phyloP scores from a whole-genome alignment of 768 basidiomycete genomes.

The Daedalea quercina region DNA sequence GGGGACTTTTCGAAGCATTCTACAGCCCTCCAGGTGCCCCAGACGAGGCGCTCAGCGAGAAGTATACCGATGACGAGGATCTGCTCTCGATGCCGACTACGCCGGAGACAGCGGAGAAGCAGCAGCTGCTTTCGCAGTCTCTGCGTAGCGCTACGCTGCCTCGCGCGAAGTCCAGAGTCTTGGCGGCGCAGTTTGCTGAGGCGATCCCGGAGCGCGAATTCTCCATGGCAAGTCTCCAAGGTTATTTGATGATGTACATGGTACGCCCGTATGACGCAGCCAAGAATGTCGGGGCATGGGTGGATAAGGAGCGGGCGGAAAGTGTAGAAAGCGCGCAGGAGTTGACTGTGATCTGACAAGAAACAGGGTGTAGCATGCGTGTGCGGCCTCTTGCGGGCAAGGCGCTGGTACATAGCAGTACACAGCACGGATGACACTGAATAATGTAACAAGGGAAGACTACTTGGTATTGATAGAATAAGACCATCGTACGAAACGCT shows the following conservation, averaged over 20 bases:
- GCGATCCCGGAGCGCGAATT: constrained; percentile 32
- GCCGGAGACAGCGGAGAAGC: neutral
- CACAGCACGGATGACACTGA: too few relatives aligned
- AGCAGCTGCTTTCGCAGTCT: neutral
- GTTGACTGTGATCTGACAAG: too few relatives aligned
- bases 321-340: neutral
- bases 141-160: constrained; percentile 25
- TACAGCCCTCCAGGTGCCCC: constrained; percentile 37
- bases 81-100: neutral
- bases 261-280: constrained; percentile 47
- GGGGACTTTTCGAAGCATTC: constrained; percentile 60
- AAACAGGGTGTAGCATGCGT: too few relatives aligned
- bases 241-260: constrained; percentile 71
- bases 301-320: constrained; percentile 3
- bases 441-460: too few relatives aligned
- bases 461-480: too few relatives aligned
- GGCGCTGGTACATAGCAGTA: too few relatives aligned
- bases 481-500: too few relatives aligned
- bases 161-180: constrained; percentile 34
- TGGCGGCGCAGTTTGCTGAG: constrained; percentile 46
- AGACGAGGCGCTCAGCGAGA: neutral
- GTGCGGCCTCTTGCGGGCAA: too few relatives aligned
- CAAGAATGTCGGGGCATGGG: constrained; percentile 4
- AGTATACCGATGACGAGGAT: neutral
- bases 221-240: constrained; percentile 40